Conservation (phyloP, 495 filamentous ascomycete species). For the Cudoniella acicularis region DNA sequence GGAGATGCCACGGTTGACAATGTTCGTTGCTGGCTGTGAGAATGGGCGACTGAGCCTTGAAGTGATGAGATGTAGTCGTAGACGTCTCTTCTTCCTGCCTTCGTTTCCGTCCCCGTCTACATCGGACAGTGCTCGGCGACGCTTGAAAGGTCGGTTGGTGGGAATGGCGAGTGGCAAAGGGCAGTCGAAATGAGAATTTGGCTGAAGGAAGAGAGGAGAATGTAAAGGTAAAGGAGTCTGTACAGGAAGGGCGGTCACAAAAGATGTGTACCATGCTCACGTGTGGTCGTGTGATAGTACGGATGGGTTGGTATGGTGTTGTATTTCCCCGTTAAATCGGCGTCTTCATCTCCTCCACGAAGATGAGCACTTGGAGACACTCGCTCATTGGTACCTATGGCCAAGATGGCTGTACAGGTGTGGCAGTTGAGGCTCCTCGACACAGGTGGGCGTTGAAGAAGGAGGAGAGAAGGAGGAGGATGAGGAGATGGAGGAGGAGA, state of each 20-base stretch:
- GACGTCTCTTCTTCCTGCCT: conserved; percentile 57
- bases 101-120: conserved; percentile 55
- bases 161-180: conserved; percentile 8
- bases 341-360: conserved; percentile 28
- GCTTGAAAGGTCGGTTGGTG: conserved; percentile 41
- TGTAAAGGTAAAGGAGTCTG: conserved; percentile 21
- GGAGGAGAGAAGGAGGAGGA: conserved; percentile 1
- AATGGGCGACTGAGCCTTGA: conserved; percentile 66
- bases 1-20: conserved; percentile 56
- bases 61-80: conserved; percentile 60
- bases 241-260: conserved; percentile 10
- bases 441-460: too few relatives aligned
- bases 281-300: conserved; percentile 10
- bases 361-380: conserved; percentile 22
- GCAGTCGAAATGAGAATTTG: conserved; percentile 22
- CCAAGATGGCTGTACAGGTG: neutral
- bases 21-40: conserved; percentile 63
- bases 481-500: neutral
- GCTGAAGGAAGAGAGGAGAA: conserved; percentile 14
- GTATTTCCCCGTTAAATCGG: conserved; percentile 19
- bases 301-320: neutral
- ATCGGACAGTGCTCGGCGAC: conserved; percentile 53
- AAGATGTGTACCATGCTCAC: conserved; percentile 29
- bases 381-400: conserved; percentile 21
- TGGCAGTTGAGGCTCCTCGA: neutral